These are phyloP conservation scores for Colletotrichum gigasporum DNA, from an alignment of 2,329 filamentous ascomycete species.

Conservation along the genomic window DNA sequence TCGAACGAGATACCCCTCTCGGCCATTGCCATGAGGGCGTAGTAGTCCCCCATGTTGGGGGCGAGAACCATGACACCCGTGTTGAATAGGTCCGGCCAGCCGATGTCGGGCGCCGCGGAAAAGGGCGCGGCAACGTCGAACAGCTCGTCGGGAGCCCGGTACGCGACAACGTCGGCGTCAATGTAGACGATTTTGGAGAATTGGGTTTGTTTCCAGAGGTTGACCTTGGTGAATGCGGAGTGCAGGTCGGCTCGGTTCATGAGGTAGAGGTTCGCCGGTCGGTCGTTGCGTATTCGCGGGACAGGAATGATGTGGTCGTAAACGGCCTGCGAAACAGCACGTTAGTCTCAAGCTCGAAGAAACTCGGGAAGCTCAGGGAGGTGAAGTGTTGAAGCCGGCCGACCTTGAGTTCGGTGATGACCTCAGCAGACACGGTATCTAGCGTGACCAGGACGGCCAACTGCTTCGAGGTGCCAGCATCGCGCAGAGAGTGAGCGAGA, in stretches of 20 bases:
- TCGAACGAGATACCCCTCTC: constrained; percentile 92
- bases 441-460: constrained; percentile 85
- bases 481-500: constrained; percentile 91
- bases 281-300: constrained; percentile 78
- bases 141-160: constrained; percentile 91
- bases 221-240: constrained; percentile 96
- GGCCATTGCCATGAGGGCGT: constrained; percentile 84
- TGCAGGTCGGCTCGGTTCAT: constrained; percentile 93
- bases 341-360: neutral
- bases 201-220: constrained; percentile 89
- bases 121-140: constrained; percentile 72
- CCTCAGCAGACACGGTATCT: constrained; percentile 79
- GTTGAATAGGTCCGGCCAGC: constrained; percentile 98
- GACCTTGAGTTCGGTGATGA: constrained; percentile 82
- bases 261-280: constrained; percentile 83
- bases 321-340: constrained; percentile 65
- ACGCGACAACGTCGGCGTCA: constrained; percentile 91
- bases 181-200: constrained; percentile 95
- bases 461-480: constrained; percentile 87
- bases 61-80: constrained; percentile 94
- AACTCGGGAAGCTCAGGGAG: neutral
- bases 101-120: constrained; percentile 88
- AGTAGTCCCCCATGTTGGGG: constrained; percentile 88
- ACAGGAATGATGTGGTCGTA: constrained; percentile 93
- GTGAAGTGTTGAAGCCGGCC: constrained; percentile 43